phyloP scores from a whole-genome alignment of 208 protist species.

The Leishmania tarentolae region DNA sequence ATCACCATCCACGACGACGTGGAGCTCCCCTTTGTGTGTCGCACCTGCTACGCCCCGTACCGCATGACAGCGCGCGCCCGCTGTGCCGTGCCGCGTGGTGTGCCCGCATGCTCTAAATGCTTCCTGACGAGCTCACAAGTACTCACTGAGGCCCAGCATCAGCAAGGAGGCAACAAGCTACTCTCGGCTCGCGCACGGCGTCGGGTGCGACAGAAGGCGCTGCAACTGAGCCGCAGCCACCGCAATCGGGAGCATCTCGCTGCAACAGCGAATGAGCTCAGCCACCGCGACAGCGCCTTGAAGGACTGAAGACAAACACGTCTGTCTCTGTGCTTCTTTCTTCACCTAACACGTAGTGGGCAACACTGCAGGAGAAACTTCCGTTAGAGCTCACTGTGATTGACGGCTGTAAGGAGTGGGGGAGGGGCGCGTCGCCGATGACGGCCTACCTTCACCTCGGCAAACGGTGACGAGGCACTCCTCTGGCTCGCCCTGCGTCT shows the following conservation, averaged over 20 bases:
- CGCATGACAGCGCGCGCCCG: constrained; percentile 67
- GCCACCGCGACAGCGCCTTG: constrained; percentile 35
- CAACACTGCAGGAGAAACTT: no score
- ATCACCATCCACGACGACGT: constrained; percentile 65
- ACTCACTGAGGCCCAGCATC: constrained; percentile 22
- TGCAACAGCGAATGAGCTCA: constrained; percentile 44
- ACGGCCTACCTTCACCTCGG: background rate
- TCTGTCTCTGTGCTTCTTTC: background rate
- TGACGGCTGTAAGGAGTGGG: background rate
- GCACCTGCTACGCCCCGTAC: constrained; percentile 66
- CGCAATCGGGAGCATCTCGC: constrained; percentile 33
- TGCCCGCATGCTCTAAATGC: constrained; percentile 77
- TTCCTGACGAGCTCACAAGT: constrained; percentile 36
- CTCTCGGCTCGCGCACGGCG: constrained; percentile 11
- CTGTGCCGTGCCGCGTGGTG: constrained; percentile 47
- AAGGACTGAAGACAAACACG: constrained; percentile 36
- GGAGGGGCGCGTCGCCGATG: background rate
- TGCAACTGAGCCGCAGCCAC: constrained; percentile 28
- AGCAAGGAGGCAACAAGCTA: background rate
- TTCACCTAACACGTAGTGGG: background rate
- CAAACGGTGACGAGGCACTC: background rate
- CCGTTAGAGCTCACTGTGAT: background rate
- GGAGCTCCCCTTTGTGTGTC: constrained; percentile 76
- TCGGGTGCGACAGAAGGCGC: constrained; percentile 19
- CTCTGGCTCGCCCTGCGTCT: background rate